Evolutionary conservation across 2,329 filamentous ascomycete species (phyloP).

Genomic region (Paraphaeosphaeria sporulosa): DNA sequence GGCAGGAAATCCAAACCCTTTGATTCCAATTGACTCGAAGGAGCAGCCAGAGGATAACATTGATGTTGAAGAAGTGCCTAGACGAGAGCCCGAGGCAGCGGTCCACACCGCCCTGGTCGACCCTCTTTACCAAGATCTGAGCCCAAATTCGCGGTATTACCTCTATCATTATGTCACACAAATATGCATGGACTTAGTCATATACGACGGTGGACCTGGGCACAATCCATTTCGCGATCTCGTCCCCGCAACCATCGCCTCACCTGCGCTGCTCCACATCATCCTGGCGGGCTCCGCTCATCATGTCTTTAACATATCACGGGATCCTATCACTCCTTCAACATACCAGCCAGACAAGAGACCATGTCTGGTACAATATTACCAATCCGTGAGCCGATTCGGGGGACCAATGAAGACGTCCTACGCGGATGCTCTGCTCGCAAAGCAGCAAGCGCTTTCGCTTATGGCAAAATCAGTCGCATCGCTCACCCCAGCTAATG

Average conservation of each 20-base stretch:
- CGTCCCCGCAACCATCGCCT: slow-evolving; percentile 54
- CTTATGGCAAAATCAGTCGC: slow-evolving; percentile 49
- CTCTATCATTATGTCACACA: slow-evolving; percentile 57
- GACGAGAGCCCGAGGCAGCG: slow-evolving; percentile 26
- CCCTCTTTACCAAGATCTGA: slow-evolving; percentile 64
- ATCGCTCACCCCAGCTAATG: slow-evolving; percentile 38
- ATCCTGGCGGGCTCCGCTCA: slow-evolving; percentile 59
- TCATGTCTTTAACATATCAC: slow-evolving; percentile 53
- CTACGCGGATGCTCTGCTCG: slow-evolving; percentile 50
- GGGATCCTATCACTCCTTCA: slow-evolving; percentile 44
- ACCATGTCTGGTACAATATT: slow-evolving; percentile 42
- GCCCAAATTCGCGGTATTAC: slow-evolving; percentile 55
- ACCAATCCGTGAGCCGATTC: slow-evolving; percentile 51
- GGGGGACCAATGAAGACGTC: slow-evolving; percentile 41
- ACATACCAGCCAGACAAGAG: slow-evolving; percentile 41
- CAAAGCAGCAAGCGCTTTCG: slow-evolving; percentile 58
- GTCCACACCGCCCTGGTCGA: slow-evolving; percentile 59
- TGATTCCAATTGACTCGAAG: neutral
- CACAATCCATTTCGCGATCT: slow-evolving; percentile 60
- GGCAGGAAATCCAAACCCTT: neutral
- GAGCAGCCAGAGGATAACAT: neutral
- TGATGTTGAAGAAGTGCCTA: neutral
- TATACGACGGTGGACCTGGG: slow-evolving; percentile 53
- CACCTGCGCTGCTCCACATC: slow-evolving; percentile 56
- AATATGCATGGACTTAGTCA: slow-evolving; percentile 63